Base-by-base conservation (phyloP, 1,284 basidiomycete genomes). In the Ustilago tritici region DNA sequence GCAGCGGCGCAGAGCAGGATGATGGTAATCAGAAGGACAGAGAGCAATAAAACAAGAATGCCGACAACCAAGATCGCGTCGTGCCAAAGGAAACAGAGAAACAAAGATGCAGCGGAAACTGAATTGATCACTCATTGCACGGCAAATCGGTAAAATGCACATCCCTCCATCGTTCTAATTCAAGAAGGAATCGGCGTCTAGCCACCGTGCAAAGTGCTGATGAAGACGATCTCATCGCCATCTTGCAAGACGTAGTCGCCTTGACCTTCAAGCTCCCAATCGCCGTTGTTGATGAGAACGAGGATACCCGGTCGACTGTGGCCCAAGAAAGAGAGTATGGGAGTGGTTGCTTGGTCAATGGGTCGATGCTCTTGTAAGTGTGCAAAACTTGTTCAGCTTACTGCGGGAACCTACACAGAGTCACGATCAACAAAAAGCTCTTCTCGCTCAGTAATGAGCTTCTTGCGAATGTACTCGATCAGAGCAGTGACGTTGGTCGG, bases 261-360 rank as follows among this genome's bases (percentile, higher is more conserved):
- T 87, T 98, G 96, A 38, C 95, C 95, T 85, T 98, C 95, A 11
- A 99, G 89, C 85, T 98, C 96, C 96, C 96, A 99, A 84, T 99
- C 96, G 1, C 94, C 93, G 81, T 98, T 94, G 85, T 98, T 99
- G 75, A 99, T 91, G 35, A 99, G 89, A 0, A 98, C 95, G 5
- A 99, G 89, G 50, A 99, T 97, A 0, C 96, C 96, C 0, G 96
- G 96, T 14, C 96, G 94, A 17, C 95, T 98, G 85, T 8, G 31
- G 2, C 8, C 14, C 35, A 47, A 23, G 7, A 35, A 28, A 2
- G 38, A 6, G 14, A 23, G 12, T 12, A 19, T 40, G 34, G 14
- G 9, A 17, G 6, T 41, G 31, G 61, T 65, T 28, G 23, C 3
- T 28, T 28, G 23, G 23, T 28, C 23, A 28, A 28, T 28, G 23